Evolutionary conservation across 73 alveolate species (phyloP), one percentile per base, ranked within the genome.

Genomic region (Symbiodinium natans): DNA sequence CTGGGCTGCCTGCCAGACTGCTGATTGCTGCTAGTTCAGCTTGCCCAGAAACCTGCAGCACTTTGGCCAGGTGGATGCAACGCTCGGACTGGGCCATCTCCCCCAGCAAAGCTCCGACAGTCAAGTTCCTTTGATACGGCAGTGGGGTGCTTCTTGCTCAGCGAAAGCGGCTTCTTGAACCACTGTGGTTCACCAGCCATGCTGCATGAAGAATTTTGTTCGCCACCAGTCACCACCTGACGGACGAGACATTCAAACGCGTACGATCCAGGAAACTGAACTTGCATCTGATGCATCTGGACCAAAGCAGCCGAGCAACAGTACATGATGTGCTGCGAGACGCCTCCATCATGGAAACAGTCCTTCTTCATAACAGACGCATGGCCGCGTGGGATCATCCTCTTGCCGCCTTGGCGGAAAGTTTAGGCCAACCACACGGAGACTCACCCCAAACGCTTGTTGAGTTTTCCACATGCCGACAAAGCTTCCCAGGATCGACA

Each of bases 221-320:
- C 98, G 89, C 98, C 98, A 92, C 98, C 98, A 92, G 82, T 92
- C 98, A 42, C 98, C 95, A 29, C 95, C 95, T 88, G 15, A 17
- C 39, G 13, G 59, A 38, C 80, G 29, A 6, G 46, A 82, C 33
- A 41, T 25, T n/a, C 6, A 82, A 15, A 17, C 23, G 86, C 21
- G 52, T 27, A 10, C n/a, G 4, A 17, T 33, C 15, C 33, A 8
- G 46, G 2, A 23, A 23, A 1, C 11, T 46, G 15, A 33, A n/a
- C 52, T 25, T 63, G 82, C 82, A 63, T 9, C 36, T 4, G 39
- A 63, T 1, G 27, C 31, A 11, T 3, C 43, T 73, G 84, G 63
- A 8, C 17, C 84, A 73, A n/a, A 34, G 43, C 40, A 15, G 31
- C 39, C 94, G 40, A 27, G 86, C 38, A 27, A n/a, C 95, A 88